Base-by-base conservation (phyloP, 805 yeast genomes). In the Yarrowia alimentaria region DNA sequence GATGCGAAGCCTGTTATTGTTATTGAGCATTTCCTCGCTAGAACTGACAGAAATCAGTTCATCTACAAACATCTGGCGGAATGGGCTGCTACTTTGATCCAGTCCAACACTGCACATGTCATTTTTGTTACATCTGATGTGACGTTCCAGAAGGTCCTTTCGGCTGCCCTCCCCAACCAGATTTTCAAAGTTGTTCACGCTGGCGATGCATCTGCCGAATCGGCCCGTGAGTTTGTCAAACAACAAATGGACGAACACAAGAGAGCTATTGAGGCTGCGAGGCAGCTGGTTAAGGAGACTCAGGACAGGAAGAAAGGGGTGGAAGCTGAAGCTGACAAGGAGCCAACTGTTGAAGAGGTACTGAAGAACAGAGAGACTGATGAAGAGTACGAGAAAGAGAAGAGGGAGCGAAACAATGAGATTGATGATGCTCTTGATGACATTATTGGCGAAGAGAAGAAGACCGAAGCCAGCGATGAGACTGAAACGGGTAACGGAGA, bases 81-180 rank as follows among this genome's bases (percentile, higher is more conserved):
- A 37, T 93, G 97, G 97, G 86, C 95, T 0, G 81, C 93, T 0
- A 73, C 76, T 59, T 68, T 93, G 55, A 78, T 89, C 26, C 80
- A 80, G 52, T 75, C 81, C 70, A 87, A 89, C 62, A 63, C 82
- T 43, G 98, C 98, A 0, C 96, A 89, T 68, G 98, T 93, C 6
- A 77, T 93, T 1, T 81, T 86, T 61, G 74, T 91, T 37, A 87
- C 97, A 0, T 86, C 85, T 58, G 96, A 91, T 58, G 80, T 86
- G 22, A 86, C 95, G 2, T 79, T 85, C 37, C 71, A 82, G 38
- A 85, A 80, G 63, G 68, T 77, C 9, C 72, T 93, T 54, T 70
- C 83, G 0, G 79, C 78, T 6, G 78, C 94, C 0, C 71, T 93
- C 31, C 97, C 99, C 7, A 85, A 84, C 53, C 90, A 87, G 58